Evolutionary conservation across 164 flowering plant genomes (phyloP), one percentile per base, ranked within the genome.

Genomic region (Euptelea pleiosperma): DNA sequence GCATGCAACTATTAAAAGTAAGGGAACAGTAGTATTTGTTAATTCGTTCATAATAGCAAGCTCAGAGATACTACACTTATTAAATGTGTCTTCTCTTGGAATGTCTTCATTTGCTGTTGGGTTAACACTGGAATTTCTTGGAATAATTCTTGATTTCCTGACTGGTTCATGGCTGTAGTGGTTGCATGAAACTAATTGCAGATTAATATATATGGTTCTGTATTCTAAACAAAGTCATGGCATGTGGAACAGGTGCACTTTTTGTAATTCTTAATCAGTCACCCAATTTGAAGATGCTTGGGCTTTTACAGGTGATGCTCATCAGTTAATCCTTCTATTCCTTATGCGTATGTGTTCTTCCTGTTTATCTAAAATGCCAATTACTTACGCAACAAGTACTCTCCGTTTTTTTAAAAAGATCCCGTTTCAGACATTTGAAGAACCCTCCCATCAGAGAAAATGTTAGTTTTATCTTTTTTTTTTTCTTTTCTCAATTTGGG

Each of bases 251-350:
- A 92, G 98, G 99, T 76, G 96, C 95, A 42, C 77, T 93, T 54
- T 70, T 86, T 70, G 97, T 93, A 35, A 64, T 93, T 65, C 73
- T 93, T 35, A 84, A 54, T 62, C 53, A 55, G 52, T 57, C 96
- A 55, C 97, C 96, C 57, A 90, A 83, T 65, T 49, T 93, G 79
- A 93, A 93, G 86, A 81, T 88, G 89, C 94, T 93, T 64, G 99
- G 99, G 22, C 85, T 93, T 70, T 74, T 90, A 70, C 99, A 90
- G 90, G 95, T 85, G 66, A 66, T 57, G 37, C 39, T 40, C 29
- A 9, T 1, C 22, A 31, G 11, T 26, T 28, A 22, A 44, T 4
- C 24, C 34, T 24, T 34, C 30, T 53, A 24, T 39, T 66, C 25
- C 40, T 28, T 35, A 48, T 6, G 22, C 4, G 35, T 10, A 25